Conservation (phyloP, 371 early-diverging fungal species). For the Rhizomucor miehei region DNA sequence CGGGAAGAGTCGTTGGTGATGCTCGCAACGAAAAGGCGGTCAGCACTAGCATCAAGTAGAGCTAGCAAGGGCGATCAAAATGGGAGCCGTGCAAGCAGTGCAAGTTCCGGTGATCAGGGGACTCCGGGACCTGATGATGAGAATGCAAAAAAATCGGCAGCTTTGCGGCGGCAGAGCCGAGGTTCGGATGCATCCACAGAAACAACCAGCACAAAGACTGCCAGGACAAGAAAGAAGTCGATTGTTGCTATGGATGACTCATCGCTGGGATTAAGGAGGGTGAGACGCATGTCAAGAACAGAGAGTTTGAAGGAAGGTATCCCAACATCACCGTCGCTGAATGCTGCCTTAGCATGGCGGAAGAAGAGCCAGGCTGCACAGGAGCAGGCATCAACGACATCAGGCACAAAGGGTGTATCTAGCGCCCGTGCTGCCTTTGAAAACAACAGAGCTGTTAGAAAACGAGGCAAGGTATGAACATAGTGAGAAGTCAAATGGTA, state of each 20-base stretch:
- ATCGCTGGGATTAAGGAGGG: neutral
- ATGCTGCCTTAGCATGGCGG: conserved; percentile 18
- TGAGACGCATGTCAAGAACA: conserved; percentile 30
- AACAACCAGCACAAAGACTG: conserved; percentile 1
- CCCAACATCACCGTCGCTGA: conserved; percentile 31
- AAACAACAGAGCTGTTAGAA: conserved; percentile 13
- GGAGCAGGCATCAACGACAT: conserved; percentile 8
- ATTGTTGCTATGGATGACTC: conserved; percentile 16
- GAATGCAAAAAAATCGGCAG: conserved; percentile 11
- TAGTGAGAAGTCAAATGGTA: neutral
- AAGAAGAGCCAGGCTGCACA: conserved; percentile 24
- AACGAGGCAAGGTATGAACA: conserved; percentile 41
- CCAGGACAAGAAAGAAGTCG: conserved; percentile 17
- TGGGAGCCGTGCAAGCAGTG: conserved; percentile 10
- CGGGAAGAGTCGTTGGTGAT: conserved; percentile 14
- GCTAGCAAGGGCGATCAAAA: conserved; percentile 11
- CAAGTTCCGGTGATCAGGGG: conserved; percentile 8
- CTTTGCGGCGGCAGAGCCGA: conserved; percentile 6
- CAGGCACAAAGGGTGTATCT: neutral
- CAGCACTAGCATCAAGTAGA: conserved; percentile 9
- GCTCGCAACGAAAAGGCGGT: conserved; percentile 18
- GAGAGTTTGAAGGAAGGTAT: conserved; percentile 42
- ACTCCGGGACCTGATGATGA: conserved; percentile 14
- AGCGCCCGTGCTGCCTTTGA: too few species aligned
- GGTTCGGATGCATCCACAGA: neutral